Conservation (phyloP, 495 filamentous ascomycete species). For the Mycothermus thermophilus region DNA sequence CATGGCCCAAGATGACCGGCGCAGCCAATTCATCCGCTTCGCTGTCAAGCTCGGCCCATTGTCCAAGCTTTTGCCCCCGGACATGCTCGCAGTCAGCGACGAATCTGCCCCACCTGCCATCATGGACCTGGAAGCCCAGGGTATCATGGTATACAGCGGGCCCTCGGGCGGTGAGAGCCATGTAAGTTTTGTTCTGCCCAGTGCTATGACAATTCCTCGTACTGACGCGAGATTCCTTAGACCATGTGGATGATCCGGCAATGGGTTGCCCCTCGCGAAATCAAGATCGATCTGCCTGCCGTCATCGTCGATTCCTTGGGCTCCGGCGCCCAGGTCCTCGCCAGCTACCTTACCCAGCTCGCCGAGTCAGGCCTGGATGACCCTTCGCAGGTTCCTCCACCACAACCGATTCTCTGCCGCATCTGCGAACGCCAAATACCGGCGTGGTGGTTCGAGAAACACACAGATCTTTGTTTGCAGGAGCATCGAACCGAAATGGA, state of each 20-base stretch:
- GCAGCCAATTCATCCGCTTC: conserved; percentile 85
- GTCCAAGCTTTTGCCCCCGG: conserved; percentile 47
- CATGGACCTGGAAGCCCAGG: conserved; percentile 82
- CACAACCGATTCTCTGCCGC: conserved; percentile 79
- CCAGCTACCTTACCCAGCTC: conserved; percentile 77
- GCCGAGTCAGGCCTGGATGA: conserved; percentile 78
- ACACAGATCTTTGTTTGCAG: conserved; percentile 88
- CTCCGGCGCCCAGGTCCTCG: conserved; percentile 86
- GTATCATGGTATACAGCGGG: conserved; percentile 93
- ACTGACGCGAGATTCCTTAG: conserved; percentile 30
- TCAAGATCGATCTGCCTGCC: conserved; percentile 84
- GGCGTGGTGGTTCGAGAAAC: conserved; percentile 99
- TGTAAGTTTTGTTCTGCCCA: conserved; percentile 40
- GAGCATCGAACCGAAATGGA: conserved; percentile 96
- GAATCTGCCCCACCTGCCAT: conserved; percentile 35
- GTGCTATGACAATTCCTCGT: too few species aligned
- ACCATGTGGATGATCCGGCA: conserved; percentile 99
- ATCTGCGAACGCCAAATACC: conserved; percentile 96
- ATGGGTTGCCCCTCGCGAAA: conserved; percentile 74
- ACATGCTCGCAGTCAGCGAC: conserved; percentile 32
- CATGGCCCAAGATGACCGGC: conserved; percentile 84
- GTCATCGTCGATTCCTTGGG: conserved; percentile 90
- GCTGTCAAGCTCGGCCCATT: conserved; percentile 58
- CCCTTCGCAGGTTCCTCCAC: conserved; percentile 68
- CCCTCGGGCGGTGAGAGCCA: conserved; percentile 77